These are phyloP conservation scores for Epichloe festucae DNA, from an alignment of 2,329 filamentous ascomycete species.

Conservation along the genomic window DNA sequence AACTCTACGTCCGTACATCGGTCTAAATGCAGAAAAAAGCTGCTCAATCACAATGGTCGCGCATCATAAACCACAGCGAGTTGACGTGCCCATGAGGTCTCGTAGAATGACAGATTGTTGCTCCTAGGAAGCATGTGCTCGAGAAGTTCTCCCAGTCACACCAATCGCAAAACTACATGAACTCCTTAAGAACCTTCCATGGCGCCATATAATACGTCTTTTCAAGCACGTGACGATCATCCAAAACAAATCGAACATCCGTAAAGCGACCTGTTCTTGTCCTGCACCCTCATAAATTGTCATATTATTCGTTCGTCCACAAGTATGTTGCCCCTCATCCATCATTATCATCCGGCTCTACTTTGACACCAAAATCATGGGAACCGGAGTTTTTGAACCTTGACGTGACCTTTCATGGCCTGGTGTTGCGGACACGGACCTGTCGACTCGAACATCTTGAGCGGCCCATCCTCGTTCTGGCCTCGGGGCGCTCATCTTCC, in stretches of 20 bases:
- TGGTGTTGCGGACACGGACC: background rate
- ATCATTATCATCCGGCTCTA: background rate
- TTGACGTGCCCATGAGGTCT: too few species aligned
- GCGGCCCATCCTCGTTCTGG: background rate
- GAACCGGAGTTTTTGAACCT: background rate
- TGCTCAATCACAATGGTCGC: too few species aligned
- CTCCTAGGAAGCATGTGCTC: too few species aligned
- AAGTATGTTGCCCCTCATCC: background rate
- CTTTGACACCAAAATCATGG: background rate
- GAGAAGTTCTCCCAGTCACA: too few species aligned
- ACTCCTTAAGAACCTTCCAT: too few species aligned
- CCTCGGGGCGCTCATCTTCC: background rate
- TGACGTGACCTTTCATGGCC: background rate
- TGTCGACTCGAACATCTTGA: background rate
- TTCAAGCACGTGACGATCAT: background rate
- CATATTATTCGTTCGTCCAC: background rate
- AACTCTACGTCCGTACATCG: too few species aligned
- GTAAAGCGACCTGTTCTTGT: background rate
- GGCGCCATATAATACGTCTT: too few species aligned
- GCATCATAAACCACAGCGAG: too few species aligned
- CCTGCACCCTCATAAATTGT: background rate
- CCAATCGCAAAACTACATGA: too few species aligned
- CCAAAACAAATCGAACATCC: background rate
- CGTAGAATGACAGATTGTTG: too few species aligned
- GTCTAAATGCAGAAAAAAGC: too few species aligned